Conservation (phyloP, 495 filamentous ascomycete genomes). For the Xylaria grammica region DNA sequence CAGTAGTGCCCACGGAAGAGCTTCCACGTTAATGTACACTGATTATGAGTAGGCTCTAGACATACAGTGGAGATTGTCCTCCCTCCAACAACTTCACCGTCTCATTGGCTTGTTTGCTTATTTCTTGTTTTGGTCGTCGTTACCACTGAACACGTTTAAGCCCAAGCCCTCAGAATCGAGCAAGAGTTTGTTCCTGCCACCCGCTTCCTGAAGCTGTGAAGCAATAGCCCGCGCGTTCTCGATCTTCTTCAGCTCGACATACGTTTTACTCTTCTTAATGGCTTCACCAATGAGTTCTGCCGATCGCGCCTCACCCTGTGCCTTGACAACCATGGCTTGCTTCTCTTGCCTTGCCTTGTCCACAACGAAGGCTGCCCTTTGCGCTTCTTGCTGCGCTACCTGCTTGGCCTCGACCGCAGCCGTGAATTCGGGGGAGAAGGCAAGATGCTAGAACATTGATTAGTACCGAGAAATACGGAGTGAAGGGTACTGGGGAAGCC, state of each 20-base stretch:
- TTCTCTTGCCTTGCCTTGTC: conserved; percentile 99
- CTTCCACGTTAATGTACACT: conserved; percentile 33
- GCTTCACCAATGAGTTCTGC: conserved; percentile 98
- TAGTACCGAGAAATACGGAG: neutral
- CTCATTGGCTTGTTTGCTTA: conserved; percentile 22
- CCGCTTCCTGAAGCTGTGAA: conserved; percentile 76
- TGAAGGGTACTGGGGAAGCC: conserved; percentile 28
- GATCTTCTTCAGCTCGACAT: conserved; percentile 95
- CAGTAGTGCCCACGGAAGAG: neutral
- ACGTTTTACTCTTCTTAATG: conserved; percentile 98
- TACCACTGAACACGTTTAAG: conserved; percentile 71
- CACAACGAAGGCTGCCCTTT: conserved; percentile 95
- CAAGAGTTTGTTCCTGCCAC: conserved; percentile 92
- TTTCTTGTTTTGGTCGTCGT: conserved; percentile 56
- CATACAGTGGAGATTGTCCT: conserved; percentile 52
- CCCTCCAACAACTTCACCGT: conserved; percentile 1
- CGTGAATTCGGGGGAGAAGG: conserved; percentile 99
- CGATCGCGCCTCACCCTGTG: conserved; percentile 98
- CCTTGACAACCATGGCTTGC: conserved; percentile 97
- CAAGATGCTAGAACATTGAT: conserved; percentile 74
- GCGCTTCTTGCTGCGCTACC: conserved; percentile 97
- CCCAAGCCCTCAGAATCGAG: conserved; percentile 88
- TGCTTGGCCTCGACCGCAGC: conserved; percentile 99
- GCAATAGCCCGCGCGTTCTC: conserved; percentile 94
- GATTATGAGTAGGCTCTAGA: conserved; percentile 32